phyloP scores from a whole-genome alignment of 805 yeast species.

The Candida boidinii region DNA sequence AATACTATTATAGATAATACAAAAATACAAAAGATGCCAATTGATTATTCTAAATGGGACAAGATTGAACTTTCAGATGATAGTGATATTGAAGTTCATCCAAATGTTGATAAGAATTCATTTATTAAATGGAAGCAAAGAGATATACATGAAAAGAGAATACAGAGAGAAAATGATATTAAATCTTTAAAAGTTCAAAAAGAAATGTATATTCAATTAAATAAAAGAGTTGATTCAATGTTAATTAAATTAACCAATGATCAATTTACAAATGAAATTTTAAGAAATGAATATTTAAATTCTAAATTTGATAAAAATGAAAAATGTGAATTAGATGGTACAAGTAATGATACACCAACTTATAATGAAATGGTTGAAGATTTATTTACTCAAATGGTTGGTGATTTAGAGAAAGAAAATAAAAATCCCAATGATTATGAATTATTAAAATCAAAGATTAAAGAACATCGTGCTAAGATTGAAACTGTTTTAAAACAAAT shows the following conservation, averaged over 20 bases:
- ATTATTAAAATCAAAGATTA: conserved; percentile 30
- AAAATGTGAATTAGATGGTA: conserved; percentile 34
- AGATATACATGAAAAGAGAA: conserved; percentile 90
- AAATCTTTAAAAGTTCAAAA: conserved; percentile 66
- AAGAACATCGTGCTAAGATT: conserved; percentile 63
- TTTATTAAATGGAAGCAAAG: conserved; percentile 96
- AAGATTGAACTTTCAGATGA: conserved; percentile 93
- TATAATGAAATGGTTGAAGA: conserved; percentile 93
- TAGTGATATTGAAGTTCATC: conserved; percentile 95
- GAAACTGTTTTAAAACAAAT: conserved; percentile 58
- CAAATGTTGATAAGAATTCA: conserved; percentile 90
- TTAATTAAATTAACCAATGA: conserved; percentile 32
- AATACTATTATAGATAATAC: too few species aligned
- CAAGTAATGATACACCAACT: conserved; percentile 39
- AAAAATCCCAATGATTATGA: conserved; percentile 34
- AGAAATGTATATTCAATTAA: conserved; percentile 71
- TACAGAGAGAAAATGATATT: conserved; percentile 70
- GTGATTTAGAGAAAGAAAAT: conserved; percentile 44
- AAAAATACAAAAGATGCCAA: conserved; percentile 20
- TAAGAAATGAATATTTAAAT: conserved; percentile 34
- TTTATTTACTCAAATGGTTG: conserved; percentile 66
- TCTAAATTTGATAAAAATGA: conserved; percentile 49
- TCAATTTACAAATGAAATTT: conserved; percentile 24
- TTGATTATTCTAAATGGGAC: conserved; percentile 98
- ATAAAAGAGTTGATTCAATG: conserved; percentile 62